Base-by-base conservation (phyloP, 106 monocot species). In the Posidonia australis region DNA sequence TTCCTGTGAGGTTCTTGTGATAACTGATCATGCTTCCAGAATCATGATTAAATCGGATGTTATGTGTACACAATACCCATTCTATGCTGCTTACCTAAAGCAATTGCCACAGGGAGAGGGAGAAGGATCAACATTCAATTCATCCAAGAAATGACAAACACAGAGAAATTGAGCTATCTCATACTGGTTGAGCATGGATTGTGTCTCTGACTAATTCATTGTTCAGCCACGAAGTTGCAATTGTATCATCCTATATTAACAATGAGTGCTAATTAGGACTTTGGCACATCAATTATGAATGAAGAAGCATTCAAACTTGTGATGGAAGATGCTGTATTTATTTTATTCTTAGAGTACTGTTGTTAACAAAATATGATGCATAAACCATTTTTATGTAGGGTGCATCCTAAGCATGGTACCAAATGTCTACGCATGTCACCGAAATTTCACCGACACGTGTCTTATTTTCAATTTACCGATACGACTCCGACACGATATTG, bases 21-120 rank as follows among this genome's bases (percentile, higher is more conserved):
- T 89, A 94, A 46, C 70, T 70, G 22, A 94, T 94, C 89, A 89
- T 90, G 68, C 89, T 86, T 63, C 94, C 89, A 77, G 86, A 79
- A 78, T 94, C 89, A 63, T 90, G 89, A 67, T 52, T 0, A 63
- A 82, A 90, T 3, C 69, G 18, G 41, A 94, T 72, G 9, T 58
- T 80, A 18, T 60, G 64, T 13, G 86, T 86, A 55, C 86, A 86
- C 43, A 94, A 57, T 28, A 68, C 58, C 94, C 86, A 90, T 13
- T 83, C 79, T 28, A 62, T 22, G 16, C 24, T 52, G 63, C 30
- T 76, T 63, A 10, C 74, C 90, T 90, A 32, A 51, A 21, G 44
- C 24, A 22, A 46, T 43, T 10, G 16, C 44, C 29, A 7, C 36
- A 36, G 36, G 2, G 25, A 17, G 24, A 47, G 28, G 5, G 1